Evolutionary conservation across 1,284 basidiomycete genomes (phyloP).

Genomic region (Moniliophthora roreri): DNA sequence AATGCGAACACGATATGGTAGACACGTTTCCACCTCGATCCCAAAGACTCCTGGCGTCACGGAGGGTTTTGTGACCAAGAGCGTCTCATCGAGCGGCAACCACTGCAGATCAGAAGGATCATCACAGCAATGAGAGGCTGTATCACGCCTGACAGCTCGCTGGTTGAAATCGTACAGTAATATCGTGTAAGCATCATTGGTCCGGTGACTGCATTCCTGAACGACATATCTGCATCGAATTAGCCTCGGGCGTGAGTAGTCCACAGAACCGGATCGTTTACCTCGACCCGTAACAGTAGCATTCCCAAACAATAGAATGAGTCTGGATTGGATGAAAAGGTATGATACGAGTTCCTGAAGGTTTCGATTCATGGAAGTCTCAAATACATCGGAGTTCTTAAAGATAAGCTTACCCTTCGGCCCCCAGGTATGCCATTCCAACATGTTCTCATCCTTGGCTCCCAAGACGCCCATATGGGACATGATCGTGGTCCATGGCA

Average conservation of each 20-base stretch:
- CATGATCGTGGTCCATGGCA: slow-evolving; percentile 46
- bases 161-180: slow-evolving; percentile 54
- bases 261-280: slow-evolving; percentile 27
- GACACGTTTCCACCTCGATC: slow-evolving; percentile 38
- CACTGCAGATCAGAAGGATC: background rate
- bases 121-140: background rate
- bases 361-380: background rate
- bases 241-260: slow-evolving; percentile 9
- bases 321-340: slow-evolving; percentile 26
- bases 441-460: slow-evolving; percentile 20
- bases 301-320: slow-evolving; percentile 51
- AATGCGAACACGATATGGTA: slow-evolving; percentile 41
- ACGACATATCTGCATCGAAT: slow-evolving; percentile 18
- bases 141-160: slow-evolving; percentile 33
- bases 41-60: slow-evolving; percentile 24
- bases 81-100: background rate
- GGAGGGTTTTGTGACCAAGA: background rate
- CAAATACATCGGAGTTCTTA: no score
- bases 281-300: slow-evolving; percentile 55
- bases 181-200: slow-evolving; percentile 3
- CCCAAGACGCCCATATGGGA: slow-evolving; percentile 26
- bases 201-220: slow-evolving; percentile 17
- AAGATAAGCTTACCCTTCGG: slow-evolving; percentile 26
- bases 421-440: slow-evolving; percentile 57
- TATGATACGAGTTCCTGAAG: slow-evolving; percentile 37